These are phyloP conservation scores for sweet orange (Citrus sinensis) DNA, from an alignment of 345 rosid genomes.

Conservation along the genomic window DVS_A1.0 CM039165.1:30308501-30309000, in stretches of 20 bases:
- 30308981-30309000: slow-evolving; percentile 28
- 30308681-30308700: slow-evolving; percentile 64
- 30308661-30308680: slow-evolving; percentile 37
- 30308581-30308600: slow-evolving; percentile 62
- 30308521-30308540: slow-evolving; percentile 91
- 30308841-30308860: slow-evolving; percentile 37
- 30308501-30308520: slow-evolving; percentile 97
- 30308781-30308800: slow-evolving; percentile 56
- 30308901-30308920: slow-evolving; percentile 76
- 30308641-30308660: slow-evolving; percentile 12
- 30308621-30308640: slow-evolving; percentile 48
- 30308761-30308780: slow-evolving; percentile 53
- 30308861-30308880: slow-evolving; percentile 10
- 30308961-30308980: slow-evolving; percentile 5
- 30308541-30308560: slow-evolving; percentile 84
- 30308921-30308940: slow-evolving; percentile 30
- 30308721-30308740: slow-evolving; percentile 56
- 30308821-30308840: slow-evolving; percentile 17
- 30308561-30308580: slow-evolving; percentile 73
- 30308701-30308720: slow-evolving; percentile 71
- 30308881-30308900: slow-evolving; percentile 41
- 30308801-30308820: slow-evolving; percentile 58
- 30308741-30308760: slow-evolving; percentile 35
- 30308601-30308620: slow-evolving; percentile 80
- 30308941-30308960: slow-evolving; percentile 22